Percentiles rank a stretch among this genome's conserved stretches.
phyloP scores from a whole-genome alignment of 805 yeast genomes.

The Kuraishia ogatae region DNA sequence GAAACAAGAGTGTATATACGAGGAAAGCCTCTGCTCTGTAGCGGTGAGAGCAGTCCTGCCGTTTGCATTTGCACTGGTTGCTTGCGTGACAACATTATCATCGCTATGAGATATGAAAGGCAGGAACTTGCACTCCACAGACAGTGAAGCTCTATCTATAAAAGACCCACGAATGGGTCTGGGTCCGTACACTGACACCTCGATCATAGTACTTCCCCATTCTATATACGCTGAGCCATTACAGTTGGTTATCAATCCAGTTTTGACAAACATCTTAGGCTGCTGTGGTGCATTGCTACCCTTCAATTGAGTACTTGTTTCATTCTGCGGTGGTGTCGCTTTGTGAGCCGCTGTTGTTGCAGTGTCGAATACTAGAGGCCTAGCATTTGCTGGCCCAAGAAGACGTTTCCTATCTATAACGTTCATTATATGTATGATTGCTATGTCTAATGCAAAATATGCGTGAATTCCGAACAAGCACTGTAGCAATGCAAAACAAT shows the following conservation, averaged over 20 bases:
- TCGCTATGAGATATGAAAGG: constrained; percentile 38
- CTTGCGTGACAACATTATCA: constrained; percentile 10
- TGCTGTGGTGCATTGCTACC: constrained; percentile 6
- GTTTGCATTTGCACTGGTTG: constrained; percentile 7
- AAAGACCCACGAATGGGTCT: constrained; percentile 71
- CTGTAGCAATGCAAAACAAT: neutral
- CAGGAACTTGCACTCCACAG: constrained; percentile 49
- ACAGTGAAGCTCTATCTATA: constrained; percentile 53
- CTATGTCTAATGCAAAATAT: neutral
- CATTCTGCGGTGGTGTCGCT: constrained; percentile 5
- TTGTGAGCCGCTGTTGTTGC: constrained; percentile 10
- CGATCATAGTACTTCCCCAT: constrained; percentile 48
- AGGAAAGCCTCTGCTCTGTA: constrained; percentile 37
- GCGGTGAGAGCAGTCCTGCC: constrained; percentile 26
- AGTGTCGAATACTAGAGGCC: constrained; percentile 36
- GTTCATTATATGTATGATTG: constrained; percentile 19
- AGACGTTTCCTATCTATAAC: constrained; percentile 72
- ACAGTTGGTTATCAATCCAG: constrained; percentile 61
- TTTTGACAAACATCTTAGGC: constrained; percentile 41
- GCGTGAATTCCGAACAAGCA: no score
- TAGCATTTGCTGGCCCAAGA: constrained; percentile 71
- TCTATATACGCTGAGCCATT: constrained; percentile 83
- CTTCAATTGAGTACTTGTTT: constrained; percentile 8
- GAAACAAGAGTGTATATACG: constrained; percentile 28
- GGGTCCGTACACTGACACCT: constrained; percentile 81